Percentiles rank a stretch among this genome's conserved stretches.
These are phyloP conservation scores for Toxoplasma gondii DNA, from an alignment of 169 alveolate species.

Conservation along the genomic window DNA sequence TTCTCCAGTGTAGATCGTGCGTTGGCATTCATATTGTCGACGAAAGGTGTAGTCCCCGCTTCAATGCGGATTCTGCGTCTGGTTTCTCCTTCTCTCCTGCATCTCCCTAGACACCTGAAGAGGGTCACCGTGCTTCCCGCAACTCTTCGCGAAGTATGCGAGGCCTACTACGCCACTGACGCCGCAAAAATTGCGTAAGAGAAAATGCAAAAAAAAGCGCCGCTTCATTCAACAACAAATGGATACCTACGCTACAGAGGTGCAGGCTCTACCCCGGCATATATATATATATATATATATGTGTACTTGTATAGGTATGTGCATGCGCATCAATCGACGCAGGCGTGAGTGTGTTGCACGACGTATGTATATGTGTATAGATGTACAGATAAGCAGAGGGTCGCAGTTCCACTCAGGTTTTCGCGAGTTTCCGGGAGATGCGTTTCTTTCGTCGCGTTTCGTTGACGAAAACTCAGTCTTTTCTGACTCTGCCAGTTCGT, in stretches of 20 bases:
- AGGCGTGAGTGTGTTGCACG: background rate
- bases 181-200: slow-evolving; percentile 18
- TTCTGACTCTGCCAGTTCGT: no score
- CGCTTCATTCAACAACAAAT: background rate
- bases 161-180: slow-evolving; percentile 16
- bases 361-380: background rate
- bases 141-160: slow-evolving; percentile 10
- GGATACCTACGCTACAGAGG: background rate
- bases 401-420: no score
- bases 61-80: background rate
- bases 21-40: no score
- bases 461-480: background rate
- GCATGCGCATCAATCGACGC: background rate
- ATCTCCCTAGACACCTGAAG: slow-evolving; percentile 11
- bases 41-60: no score
- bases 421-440: no score
- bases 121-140: slow-evolving; percentile 22
- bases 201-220: no score
- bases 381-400: background rate
- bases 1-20: no score
- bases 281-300: slow-evolving; percentile 6
- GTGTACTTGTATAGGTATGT: background rate
- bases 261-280: background rate
- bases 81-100: background rate
- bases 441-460: no score